These are phyloP conservation scores for Madurella fahalii DNA, from an alignment of 2,329 filamentous ascomycete genomes.

Conservation along the genomic window DNA sequence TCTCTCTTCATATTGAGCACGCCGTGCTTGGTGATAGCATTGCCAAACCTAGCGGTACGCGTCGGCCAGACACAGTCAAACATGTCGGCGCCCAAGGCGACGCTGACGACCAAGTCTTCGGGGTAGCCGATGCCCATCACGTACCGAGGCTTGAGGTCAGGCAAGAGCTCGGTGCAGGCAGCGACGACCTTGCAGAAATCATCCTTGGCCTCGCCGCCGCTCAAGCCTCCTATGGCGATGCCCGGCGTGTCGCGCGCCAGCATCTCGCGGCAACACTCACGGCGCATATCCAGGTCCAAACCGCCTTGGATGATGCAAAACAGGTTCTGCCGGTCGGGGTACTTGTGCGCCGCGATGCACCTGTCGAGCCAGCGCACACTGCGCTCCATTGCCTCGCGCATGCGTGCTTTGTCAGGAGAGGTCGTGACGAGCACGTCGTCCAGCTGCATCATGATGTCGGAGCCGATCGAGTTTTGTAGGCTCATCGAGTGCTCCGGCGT, in stretches of 20 bases:
- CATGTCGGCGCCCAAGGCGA: slow-evolving; percentile 96
- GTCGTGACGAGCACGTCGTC: slow-evolving; percentile 98
- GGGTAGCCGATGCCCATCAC: slow-evolving; percentile 99
- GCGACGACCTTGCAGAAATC: slow-evolving; percentile 89
- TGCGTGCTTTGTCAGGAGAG: slow-evolving; percentile 80
- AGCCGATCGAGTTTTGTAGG: slow-evolving; percentile 94
- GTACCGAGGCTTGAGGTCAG: slow-evolving; percentile 91
- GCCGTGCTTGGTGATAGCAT: slow-evolving; percentile 78
- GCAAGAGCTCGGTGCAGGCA: slow-evolving; percentile 79
- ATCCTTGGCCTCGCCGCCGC: slow-evolving; percentile 88
- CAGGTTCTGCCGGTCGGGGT: slow-evolving; percentile 79
- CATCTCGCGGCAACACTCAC: slow-evolving; percentile 83
- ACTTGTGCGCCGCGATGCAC: slow-evolving; percentile 84
- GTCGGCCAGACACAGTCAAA: slow-evolving; percentile 99
- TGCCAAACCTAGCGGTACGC: slow-evolving; percentile 90
- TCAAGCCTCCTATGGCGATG: slow-evolving; percentile 92
- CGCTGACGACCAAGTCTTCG: slow-evolving; percentile 88
- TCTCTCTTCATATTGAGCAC: slow-evolving; percentile 81
- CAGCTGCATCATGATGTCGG: slow-evolving; percentile 99
- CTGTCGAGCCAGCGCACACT: slow-evolving; percentile 94
- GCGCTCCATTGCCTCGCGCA: slow-evolving; percentile 91
- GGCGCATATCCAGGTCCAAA: slow-evolving; percentile 79
- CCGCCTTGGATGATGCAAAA: slow-evolving; percentile 99
- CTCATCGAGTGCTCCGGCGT: slow-evolving; percentile 96
- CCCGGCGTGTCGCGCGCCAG: slow-evolving; percentile 85